These are phyloP conservation scores for Xanthoconium purpureum DNA, from an alignment of 768 basidiomycete species.

Conservation along the genomic window DNA sequence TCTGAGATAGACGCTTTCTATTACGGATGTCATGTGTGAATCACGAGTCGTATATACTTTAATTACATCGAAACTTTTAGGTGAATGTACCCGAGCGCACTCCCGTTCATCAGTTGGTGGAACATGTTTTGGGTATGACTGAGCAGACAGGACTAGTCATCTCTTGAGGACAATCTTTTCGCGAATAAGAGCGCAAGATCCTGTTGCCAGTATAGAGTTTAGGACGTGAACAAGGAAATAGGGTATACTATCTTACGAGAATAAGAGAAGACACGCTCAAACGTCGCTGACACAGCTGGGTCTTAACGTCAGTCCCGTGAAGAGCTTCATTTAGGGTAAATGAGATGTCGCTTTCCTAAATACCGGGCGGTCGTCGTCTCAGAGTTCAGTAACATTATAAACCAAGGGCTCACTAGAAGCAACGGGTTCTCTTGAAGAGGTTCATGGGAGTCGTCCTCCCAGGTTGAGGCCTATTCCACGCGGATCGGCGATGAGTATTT, in stretches of 20 bases:
- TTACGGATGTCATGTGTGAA: not conserved
- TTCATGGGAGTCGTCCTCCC: not conserved
- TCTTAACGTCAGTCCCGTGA: not conserved
- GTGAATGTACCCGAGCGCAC: not conserved
- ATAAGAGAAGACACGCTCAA: conserved; percentile 21
- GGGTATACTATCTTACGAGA: conserved; percentile 16
- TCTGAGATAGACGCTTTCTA: conserved; percentile 22
- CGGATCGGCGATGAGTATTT: conserved; percentile 3
- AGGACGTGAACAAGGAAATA: not conserved
- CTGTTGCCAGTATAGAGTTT: conserved; percentile 11
- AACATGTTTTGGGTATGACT: not conserved
- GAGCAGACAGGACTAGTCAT: not conserved
- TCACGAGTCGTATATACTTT: not conserved
- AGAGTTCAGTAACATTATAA: not conserved
- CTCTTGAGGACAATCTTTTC: conserved; percentile 1
- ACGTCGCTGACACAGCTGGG: conserved; percentile 5
- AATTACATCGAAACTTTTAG: conserved; percentile 9
- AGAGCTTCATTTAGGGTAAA: conserved; percentile 3
- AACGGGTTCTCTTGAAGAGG: not conserved
- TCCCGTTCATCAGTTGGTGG: not conserved
- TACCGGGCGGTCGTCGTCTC: not conserved
- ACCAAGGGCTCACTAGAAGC: conserved; percentile 1
- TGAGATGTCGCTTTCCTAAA: conserved; percentile 9
- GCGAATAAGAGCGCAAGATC: conserved; percentile 21
- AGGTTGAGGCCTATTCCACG: conserved; percentile 8